Conservation (phyloP, 2,329 filamentous ascomycete genomes). For the Canariomyces notabilis region DNA sequence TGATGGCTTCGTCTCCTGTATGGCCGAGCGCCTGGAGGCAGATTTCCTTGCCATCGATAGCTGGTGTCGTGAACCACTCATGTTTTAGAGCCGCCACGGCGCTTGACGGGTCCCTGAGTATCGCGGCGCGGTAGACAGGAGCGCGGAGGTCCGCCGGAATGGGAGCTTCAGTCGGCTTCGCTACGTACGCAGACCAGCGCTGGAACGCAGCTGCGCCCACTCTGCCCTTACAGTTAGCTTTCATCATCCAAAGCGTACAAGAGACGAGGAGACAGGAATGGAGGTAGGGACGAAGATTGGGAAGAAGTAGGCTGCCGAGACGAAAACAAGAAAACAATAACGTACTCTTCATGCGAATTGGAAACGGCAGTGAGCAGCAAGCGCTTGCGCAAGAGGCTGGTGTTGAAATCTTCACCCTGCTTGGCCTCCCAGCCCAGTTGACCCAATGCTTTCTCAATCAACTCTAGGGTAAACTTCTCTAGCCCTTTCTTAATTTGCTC, state of each 20-base stretch:
- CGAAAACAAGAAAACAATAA: slow-evolving; percentile 18
- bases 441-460: slow-evolving; percentile 70
- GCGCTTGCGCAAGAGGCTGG: slow-evolving; percentile 74
- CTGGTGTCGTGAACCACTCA: slow-evolving; percentile 76
- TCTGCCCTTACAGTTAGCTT: slow-evolving; percentile 35
- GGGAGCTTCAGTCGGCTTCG: slow-evolving; percentile 59
- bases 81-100: slow-evolving; percentile 72
- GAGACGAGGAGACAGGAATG: slow-evolving; percentile 2
- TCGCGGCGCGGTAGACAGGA: slow-evolving; percentile 72
- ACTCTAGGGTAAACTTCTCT: slow-evolving; percentile 70
- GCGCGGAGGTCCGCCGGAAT: slow-evolving; percentile 78
- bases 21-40: slow-evolving; percentile 71
- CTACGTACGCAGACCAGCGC: slow-evolving; percentile 75
- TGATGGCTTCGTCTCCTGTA: slow-evolving; percentile 62
- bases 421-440: slow-evolving; percentile 81
- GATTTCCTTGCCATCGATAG: slow-evolving; percentile 88
- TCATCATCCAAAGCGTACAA: slow-evolving; percentile 9
- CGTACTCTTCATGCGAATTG: slow-evolving; percentile 69
- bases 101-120: slow-evolving; percentile 63
- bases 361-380: slow-evolving; percentile 71
- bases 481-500: slow-evolving; percentile 66
- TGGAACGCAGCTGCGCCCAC: slow-evolving; percentile 68
- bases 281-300: too few relatives aligned
- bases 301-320: too few relatives aligned
- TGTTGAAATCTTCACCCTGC: slow-evolving; percentile 75